Percentiles rank a stretch among this genome's conserved stretches.
Evolutionary conservation across 2,329 filamentous ascomycete species (phyloP).

Genomic region (Ceratocystiopsis sp.): DNA sequence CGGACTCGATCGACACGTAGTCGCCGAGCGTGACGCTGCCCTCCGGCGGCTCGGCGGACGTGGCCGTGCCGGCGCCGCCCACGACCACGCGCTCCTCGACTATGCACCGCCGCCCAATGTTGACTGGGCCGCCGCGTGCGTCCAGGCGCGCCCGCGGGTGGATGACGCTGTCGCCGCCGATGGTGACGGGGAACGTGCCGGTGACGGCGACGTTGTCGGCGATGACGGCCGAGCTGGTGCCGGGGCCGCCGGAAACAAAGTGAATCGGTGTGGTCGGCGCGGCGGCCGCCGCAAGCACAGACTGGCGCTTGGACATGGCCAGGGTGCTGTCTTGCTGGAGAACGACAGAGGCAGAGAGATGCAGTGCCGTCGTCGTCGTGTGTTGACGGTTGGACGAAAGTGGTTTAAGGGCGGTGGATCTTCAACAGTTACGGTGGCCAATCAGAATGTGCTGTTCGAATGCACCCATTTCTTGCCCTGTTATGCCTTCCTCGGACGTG

Average conservation of each 20-base stretch:
- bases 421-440: no score
- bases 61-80: slow-evolving; percentile 23
- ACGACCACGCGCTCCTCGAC: slow-evolving; percentile 53
- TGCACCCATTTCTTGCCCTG: no score
- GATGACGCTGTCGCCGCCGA: slow-evolving; percentile 64
- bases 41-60: slow-evolving; percentile 11
- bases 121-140: slow-evolving; percentile 61
- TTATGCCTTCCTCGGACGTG: no score
- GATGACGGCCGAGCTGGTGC: slow-evolving; percentile 32
- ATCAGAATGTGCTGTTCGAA: no score
- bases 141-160: slow-evolving; percentile 73
- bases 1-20: slow-evolving; percentile 44
- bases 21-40: slow-evolving; percentile 41
- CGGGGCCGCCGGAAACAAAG: slow-evolving; percentile 19
- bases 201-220: slow-evolving; percentile 45
- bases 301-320: slow-evolving; percentile 40
- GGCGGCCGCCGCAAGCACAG: slow-evolving; percentile 36
- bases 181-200: slow-evolving; percentile 61
- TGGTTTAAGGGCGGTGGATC: no score
- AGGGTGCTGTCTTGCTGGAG: no score
- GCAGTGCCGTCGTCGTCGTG: no score
- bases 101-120: slow-evolving; percentile 66
- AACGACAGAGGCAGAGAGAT: no score
- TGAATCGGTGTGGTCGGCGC: slow-evolving; percentile 37
- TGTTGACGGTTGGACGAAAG: no score